These are phyloP conservation scores for Jaltomata sinuosa DNA, from an alignment of 257 asterid species.

Conservation along the genomic window DNA sequence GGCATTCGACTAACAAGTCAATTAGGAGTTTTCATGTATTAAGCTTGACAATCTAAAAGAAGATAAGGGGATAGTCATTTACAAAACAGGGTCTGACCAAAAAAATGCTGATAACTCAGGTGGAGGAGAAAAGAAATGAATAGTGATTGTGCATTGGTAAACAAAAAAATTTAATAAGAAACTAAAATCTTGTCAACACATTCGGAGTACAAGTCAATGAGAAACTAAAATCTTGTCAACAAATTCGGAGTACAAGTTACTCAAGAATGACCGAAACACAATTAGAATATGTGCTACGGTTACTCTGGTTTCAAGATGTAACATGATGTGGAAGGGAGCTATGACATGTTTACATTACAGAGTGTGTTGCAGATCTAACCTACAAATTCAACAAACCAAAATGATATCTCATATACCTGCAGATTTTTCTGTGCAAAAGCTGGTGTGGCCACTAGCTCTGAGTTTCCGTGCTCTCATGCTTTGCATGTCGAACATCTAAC, in stretches of 20 bases:
- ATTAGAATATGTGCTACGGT: background rate
- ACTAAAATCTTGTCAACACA: background rate
- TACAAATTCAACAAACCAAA: background rate
- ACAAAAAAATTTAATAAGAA: background rate
- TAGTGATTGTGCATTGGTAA: background rate
- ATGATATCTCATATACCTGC: conserved; percentile 23
- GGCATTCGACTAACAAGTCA: background rate
- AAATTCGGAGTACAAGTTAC: background rate
- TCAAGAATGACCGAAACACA: background rate
- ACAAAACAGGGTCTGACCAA: background rate
- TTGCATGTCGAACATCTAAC: conserved; percentile 71
- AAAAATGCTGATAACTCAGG: background rate
- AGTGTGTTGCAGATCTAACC: background rate
- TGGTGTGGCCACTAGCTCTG: conserved; percentile 28
- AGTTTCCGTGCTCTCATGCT: conserved; percentile 25
- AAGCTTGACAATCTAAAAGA: background rate
- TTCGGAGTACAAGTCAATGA: background rate
- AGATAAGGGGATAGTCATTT: background rate
- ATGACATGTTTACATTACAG: background rate
- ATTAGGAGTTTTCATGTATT: background rate
- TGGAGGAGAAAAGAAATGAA: background rate
- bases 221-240: background rate
- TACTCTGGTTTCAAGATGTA: background rate
- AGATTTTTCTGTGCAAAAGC: conserved; percentile 13
- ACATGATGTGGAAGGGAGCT: background rate